These are phyloP conservation scores for Fomitopsis pinicola DNA, from an alignment of 1,284 basidiomycete species.

Conservation along the genomic window DNA sequence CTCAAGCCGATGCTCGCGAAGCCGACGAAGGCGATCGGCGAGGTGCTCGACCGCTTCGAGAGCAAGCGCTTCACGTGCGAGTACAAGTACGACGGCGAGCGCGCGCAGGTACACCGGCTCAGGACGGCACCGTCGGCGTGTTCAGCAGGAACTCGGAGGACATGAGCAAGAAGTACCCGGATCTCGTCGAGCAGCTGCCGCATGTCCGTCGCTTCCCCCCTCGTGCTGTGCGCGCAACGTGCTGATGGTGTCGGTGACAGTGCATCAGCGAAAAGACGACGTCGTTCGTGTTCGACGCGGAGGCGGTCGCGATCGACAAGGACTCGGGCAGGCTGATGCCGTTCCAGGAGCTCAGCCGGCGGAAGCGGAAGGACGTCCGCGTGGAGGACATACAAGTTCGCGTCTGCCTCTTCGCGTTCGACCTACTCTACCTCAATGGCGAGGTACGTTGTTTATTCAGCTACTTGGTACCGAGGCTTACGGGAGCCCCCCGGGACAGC, in stretches of 20 bases:
- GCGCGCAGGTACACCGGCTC: slow-evolving; percentile 89
- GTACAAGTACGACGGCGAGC: slow-evolving; percentile 99
- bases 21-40: slow-evolving; percentile 98
- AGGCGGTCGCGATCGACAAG: slow-evolving; percentile 94
- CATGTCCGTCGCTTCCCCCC: slow-evolving; percentile 44
- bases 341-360: slow-evolving; percentile 94
- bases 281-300: slow-evolving; percentile 93
- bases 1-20: slow-evolving; percentile 99
- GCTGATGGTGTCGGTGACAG: slow-evolving; percentile 36
- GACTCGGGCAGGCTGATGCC: slow-evolving; percentile 84
- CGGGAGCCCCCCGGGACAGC: slow-evolving; percentile 33
- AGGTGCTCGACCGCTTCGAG: slow-evolving; percentile 97
- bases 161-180: slow-evolving; percentile 99
- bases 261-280: slow-evolving; percentile 79
- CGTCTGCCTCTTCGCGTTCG: slow-evolving; percentile 95
- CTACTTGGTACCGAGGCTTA: not conserved
- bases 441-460: slow-evolving; percentile 51
- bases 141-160: slow-evolving; percentile 99
- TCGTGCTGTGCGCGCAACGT: not conserved
- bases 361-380: slow-evolving; percentile 97
- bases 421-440: slow-evolving; percentile 92
- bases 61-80: slow-evolving; percentile 96
- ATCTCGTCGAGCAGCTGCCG: slow-evolving; percentile 91
- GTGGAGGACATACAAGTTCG: slow-evolving; percentile 94
- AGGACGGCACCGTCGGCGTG: slow-evolving; percentile 77